Percentiles rank a stretch among this genome's conserved stretches.
phyloP scores from a whole-genome alignment of 768 basidiomycete genomes.

The Lactarius indigo region DNA sequence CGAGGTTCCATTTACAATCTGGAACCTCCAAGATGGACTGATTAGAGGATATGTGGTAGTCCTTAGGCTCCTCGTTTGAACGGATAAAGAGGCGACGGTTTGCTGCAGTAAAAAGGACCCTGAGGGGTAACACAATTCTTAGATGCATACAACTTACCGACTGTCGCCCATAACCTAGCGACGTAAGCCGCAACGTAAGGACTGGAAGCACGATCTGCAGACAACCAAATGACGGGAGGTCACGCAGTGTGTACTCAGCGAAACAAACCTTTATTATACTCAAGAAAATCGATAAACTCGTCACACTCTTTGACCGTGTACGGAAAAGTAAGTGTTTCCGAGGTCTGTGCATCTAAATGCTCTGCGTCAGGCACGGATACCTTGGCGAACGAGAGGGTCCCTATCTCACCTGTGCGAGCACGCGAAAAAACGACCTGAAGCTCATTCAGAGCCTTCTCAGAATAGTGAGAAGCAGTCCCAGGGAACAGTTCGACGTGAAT shows the following conservation, averaged over 20 bases:
- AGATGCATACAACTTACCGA: background rate
- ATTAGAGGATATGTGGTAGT: background rate
- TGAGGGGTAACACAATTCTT: background rate
- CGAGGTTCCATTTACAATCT: background rate
- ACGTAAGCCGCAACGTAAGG: background rate
- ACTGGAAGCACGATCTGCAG: background rate
- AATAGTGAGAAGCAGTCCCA: background rate
- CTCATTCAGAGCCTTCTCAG: background rate
- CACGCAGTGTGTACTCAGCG: background rate
- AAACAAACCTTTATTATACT: background rate
- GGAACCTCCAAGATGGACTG: background rate
- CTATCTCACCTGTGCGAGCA: background rate
- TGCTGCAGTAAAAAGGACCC: background rate
- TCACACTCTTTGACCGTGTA: background rate
- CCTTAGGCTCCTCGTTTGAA: background rate
- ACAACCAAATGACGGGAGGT: background rate
- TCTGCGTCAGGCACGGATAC: background rate
- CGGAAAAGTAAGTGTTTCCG: background rate
- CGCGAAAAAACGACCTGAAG: background rate
- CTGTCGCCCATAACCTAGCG: background rate
- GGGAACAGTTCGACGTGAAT: background rate
- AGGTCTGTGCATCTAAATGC: background rate
- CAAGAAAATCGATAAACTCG: background rate
- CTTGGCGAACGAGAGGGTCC: background rate
- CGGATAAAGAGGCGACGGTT: background rate